Evolutionary conservation across 2,329 filamentous ascomycete genomes (phyloP).

Genomic region (Fusarium sp.): DNA sequence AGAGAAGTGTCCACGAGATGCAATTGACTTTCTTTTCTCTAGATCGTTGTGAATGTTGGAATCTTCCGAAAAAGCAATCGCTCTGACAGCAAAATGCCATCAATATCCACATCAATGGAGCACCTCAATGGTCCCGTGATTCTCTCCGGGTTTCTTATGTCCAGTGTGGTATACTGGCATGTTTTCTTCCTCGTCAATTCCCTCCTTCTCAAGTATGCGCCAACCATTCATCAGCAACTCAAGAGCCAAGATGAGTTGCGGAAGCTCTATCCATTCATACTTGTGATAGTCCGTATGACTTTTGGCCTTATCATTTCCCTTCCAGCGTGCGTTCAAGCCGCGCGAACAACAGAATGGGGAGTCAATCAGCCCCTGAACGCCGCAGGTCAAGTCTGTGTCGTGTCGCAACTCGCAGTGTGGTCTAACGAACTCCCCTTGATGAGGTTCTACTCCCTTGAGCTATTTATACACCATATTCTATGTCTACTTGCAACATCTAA

Average conservation of each 20-base stretch:
- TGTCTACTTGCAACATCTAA: slow-evolving; percentile 44
- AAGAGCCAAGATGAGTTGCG: slow-evolving; percentile 21
- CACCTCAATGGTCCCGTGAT: slow-evolving; percentile 33
- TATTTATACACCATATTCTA: slow-evolving; percentile 47
- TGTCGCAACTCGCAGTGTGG: slow-evolving; percentile 46
- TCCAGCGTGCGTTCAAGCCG: slow-evolving; percentile 39
- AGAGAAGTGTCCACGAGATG: neutral
- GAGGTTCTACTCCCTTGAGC: slow-evolving; percentile 33
- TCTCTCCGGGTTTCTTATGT: slow-evolving; percentile 37
- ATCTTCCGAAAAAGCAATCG: neutral
- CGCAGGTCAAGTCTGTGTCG: slow-evolving; percentile 43
- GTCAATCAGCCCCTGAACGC: slow-evolving; percentile 35
- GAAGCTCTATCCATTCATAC: slow-evolving; percentile 35
- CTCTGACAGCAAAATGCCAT: neutral
- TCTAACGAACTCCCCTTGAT: slow-evolving; percentile 37
- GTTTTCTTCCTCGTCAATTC: slow-evolving; percentile 25
- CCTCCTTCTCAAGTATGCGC: slow-evolving; percentile 24
- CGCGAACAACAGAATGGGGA: slow-evolving; percentile 41
- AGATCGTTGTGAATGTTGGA: neutral
- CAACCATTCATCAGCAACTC: slow-evolving; percentile 30
- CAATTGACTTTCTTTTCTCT: neutral
- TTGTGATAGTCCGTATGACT: slow-evolving; percentile 40
- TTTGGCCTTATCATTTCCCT: slow-evolving; percentile 48
- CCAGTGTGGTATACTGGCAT: slow-evolving; percentile 41
- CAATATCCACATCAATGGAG: slow-evolving; percentile 7